phyloP scores from a whole-genome alignment of 2,329 filamentous ascomycete species.

The Blastomyces gilchristii region DNA sequence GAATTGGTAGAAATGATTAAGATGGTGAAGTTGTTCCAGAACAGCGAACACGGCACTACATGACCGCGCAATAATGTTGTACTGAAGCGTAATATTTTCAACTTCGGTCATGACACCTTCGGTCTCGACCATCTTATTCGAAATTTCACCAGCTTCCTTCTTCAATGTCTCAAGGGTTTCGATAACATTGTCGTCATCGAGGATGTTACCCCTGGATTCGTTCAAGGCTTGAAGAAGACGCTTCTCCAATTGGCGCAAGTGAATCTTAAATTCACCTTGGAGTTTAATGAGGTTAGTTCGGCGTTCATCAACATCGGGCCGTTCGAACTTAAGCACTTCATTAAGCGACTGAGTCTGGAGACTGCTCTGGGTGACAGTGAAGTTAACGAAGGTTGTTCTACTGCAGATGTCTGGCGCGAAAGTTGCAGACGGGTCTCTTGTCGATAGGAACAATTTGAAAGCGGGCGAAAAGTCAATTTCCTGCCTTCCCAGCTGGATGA shows the following conservation, averaged over 20 bases:
- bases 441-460: constrained; percentile 91
- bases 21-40: constrained; percentile 89
- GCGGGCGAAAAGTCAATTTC: constrained; percentile 98
- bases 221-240: constrained; percentile 88
- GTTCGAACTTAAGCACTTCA: constrained; percentile 92
- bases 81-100: constrained; percentile 87
- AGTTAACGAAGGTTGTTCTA: constrained; percentile 97
- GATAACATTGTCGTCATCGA: constrained; percentile 97
- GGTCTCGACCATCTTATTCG: constrained; percentile 88
- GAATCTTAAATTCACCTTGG: constrained; percentile 98
- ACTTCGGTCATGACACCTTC: constrained; percentile 98
- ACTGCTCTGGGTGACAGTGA: constrained; percentile 97
- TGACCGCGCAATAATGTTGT: constrained; percentile 82
- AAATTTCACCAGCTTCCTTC: constrained; percentile 94
- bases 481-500: constrained; percentile 96
- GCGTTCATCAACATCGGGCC: constrained; percentile 92
- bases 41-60: constrained; percentile 97
- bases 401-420: constrained; percentile 97
- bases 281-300: constrained; percentile 96
- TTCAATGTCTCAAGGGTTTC: constrained; percentile 96
- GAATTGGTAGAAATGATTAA: constrained; percentile 99
- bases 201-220: constrained; percentile 92
- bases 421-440: constrained; percentile 85
- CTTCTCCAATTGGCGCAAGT: constrained; percentile 90
- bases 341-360: constrained; percentile 96